phyloP scores from a whole-genome alignment of 352 stramenopile genomes.

The Pythium oligandrum region DNA sequence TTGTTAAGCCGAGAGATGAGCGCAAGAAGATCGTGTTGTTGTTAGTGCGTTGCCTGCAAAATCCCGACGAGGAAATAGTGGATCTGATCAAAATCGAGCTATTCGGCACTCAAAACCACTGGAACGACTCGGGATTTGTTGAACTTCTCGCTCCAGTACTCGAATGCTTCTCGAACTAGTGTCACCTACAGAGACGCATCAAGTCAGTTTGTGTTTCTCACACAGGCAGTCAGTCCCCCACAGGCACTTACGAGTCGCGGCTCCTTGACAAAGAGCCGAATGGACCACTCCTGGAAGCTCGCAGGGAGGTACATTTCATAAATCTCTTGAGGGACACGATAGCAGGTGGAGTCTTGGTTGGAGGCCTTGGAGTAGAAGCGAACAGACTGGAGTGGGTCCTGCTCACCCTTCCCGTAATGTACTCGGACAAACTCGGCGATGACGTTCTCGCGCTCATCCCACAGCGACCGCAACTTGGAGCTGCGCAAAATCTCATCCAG shows the following conservation, averaged over 20 bases:
- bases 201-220: constrained; percentile 2
- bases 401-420: constrained; percentile 76
- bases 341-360: constrained; percentile 37
- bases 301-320: constrained; percentile 68
- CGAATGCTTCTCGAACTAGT: constrained; percentile 50
- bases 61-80: too few species aligned
- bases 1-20: too few species aligned
- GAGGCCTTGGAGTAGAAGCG: constrained; percentile 81
- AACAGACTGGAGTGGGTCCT: constrained; percentile 65
- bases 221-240: not conserved
- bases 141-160: constrained; percentile 42
- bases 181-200: constrained; percentile 18
- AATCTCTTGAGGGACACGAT: constrained; percentile 36
- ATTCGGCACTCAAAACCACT: constrained; percentile 13
- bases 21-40: too few species aligned
- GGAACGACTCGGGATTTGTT: constrained; percentile 44
- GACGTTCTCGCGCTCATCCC: constrained; percentile 41
- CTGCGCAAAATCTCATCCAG: constrained; percentile 55
- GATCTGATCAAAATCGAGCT: constrained; percentile 1
- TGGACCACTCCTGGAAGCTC: constrained; percentile 61
- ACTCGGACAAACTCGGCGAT: constrained; percentile 80
- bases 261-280: constrained; percentile 74
- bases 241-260: constrained; percentile 36
- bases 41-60: too few species aligned
- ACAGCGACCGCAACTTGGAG: constrained; percentile 25